These are phyloP conservation scores for Hortiboletus campestris DNA, from an alignment of 768 basidiomycete genomes.

Conservation along the genomic window DNA sequence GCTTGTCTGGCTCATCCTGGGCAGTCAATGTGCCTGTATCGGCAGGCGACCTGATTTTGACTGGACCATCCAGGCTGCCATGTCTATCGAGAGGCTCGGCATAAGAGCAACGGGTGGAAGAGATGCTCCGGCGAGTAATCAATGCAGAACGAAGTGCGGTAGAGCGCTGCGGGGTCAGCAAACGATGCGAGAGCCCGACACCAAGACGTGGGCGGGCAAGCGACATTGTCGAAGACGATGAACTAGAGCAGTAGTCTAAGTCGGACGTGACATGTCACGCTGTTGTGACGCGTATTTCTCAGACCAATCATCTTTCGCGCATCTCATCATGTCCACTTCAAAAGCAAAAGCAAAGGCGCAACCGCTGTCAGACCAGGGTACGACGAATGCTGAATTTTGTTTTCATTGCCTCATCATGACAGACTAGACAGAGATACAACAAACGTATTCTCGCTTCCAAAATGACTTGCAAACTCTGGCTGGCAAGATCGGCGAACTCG, in stretches of 20 bases:
- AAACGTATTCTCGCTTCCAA: conserved; percentile 77
- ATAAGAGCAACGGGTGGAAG: conserved; percentile 21
- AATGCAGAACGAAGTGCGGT: conserved; percentile 35
- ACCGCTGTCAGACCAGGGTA: conserved; percentile 72
- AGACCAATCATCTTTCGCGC: conserved; percentile 26
- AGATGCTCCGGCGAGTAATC: conserved; percentile 44
- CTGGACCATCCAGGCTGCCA: conserved; percentile 20
- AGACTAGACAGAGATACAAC: conserved; percentile 75
- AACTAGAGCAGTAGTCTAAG: conserved; percentile 7
- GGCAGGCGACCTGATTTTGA: conserved; percentile 32
- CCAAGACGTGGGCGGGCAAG: conserved; percentile 51
- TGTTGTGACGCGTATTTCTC: conserved; percentile 18
- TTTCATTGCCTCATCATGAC: conserved; percentile 37
- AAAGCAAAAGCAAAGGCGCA: conserved; percentile 61
- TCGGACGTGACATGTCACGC: conserved; percentile 30
- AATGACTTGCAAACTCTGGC: conserved; percentile 90
- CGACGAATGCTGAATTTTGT: conserved; percentile 14
- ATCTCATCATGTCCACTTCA: conserved; percentile 45
- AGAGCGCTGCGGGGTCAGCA: conserved; percentile 29
- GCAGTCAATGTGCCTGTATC: conserved; percentile 36
- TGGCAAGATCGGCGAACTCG: conserved; percentile 93
- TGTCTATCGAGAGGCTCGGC: conserved; percentile 20
- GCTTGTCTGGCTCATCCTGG: conserved; percentile 45
- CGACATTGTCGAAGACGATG: conserved; percentile 44
- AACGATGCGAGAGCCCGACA: conserved; percentile 51